Percentiles rank a stretch among this genome's conserved stretches.
Conservation (phyloP, 257 asterid genomes). For the Buddleja alternifolia region DNA sequence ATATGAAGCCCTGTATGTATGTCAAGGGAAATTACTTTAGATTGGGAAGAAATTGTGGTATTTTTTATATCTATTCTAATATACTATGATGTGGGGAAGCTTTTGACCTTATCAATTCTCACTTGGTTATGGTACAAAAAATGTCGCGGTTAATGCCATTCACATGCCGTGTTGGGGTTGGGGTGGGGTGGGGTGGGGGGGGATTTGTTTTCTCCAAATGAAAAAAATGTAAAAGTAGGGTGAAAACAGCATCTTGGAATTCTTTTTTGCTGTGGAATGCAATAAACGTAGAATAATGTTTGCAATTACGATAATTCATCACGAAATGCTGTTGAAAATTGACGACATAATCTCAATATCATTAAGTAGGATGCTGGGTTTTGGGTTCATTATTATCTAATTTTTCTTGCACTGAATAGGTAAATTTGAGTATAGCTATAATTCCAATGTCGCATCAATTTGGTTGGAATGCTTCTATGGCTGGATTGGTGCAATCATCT, state of each 20-base stretch:
- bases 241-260: neutral
- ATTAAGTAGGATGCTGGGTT: conserved; percentile 17
- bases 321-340: neutral
- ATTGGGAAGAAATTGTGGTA: neutral
- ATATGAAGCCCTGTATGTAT: neutral
- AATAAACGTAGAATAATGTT: neutral
- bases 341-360: conserved; percentile 1
- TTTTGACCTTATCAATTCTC: too few species aligned
- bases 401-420: conserved; percentile 52
- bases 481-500: conserved; percentile 97
- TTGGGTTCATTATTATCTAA: conserved; percentile 22
- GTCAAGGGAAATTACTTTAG: too few species aligned
- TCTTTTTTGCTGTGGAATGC: neutral
- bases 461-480: conserved; percentile 93
- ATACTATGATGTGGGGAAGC: neutral
- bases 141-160: neutral
- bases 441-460: conserved; percentile 98
- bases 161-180: neutral
- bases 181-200: too few species aligned
- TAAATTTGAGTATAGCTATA: conserved; percentile 91
- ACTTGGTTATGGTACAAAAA: neutral
- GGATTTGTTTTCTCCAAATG: neutral
- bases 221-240: neutral
- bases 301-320: neutral
- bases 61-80: neutral